A percentile compares a stretch with the other conserved stretches of the same genome.
phyloP scores from a whole-genome alignment of 371 early-diverging fungal genomes.

The Nematocida parisii region DNA sequence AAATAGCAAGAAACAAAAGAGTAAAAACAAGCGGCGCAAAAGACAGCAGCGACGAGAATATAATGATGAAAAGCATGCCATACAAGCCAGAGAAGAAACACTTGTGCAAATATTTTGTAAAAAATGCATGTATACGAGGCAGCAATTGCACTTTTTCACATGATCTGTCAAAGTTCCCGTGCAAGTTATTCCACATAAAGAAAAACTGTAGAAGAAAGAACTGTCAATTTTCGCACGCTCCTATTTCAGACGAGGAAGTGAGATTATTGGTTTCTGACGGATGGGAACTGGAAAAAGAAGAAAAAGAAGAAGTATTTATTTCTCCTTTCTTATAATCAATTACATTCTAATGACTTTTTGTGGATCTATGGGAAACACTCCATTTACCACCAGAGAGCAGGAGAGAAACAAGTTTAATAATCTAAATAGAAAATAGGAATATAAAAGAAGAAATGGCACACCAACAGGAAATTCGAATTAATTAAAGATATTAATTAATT shows the following conservation, averaged over 20 bases:
- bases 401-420: not conserved
- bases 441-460: not conserved
- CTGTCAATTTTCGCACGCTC: conserved; percentile 67
- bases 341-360: conserved; percentile 6
- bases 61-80: conserved; percentile 18
- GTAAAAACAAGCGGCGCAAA: not conserved
- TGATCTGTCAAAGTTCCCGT: conserved; percentile 67
- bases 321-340: conserved; percentile 47
- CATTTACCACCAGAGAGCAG: not conserved
- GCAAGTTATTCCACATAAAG: conserved; percentile 65
- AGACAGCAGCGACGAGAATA: conserved; percentile 31
- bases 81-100: conserved; percentile 62
- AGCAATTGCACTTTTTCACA: conserved; percentile 69
- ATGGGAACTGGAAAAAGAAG: conserved; percentile 54
- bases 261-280: conserved; percentile 56
- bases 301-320: conserved; percentile 58
- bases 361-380: not conserved
- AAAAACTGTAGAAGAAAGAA: conserved; percentile 66
- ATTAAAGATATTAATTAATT: conserved; percentile 12
- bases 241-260: conserved; percentile 58
- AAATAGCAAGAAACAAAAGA: conserved; percentile 23
- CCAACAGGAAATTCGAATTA: not conserved
- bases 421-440: not conserved
- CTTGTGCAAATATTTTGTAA: conserved; percentile 68
- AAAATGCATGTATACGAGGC: conserved; percentile 67